Base-by-base conservation (phyloP, 225 moss, liverwort and hornwort species). In the Antitrichia curtipendula region DNA sequence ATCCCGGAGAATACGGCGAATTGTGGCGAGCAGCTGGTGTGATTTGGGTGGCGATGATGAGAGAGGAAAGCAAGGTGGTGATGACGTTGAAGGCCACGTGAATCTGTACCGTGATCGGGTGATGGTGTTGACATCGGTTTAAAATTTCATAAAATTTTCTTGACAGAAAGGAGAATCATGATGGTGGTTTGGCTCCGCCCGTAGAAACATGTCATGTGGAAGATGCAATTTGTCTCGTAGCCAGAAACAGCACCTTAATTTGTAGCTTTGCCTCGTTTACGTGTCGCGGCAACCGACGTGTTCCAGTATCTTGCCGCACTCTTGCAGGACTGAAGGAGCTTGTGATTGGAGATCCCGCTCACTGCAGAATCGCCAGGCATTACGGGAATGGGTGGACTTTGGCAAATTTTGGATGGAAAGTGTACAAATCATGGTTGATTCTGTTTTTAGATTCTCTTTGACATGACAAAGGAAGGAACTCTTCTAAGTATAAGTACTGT, bases 111-210 rank as follows among this genome's bases (percentile, higher is more conserved):
- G 71, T 27, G 9, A 54, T 14, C 25, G 16, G 16, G 71, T 27
- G 9, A 54, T 22, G n/a, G 24, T 54, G 54, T n/a, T 10, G 9
- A 54, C 49, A 75, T 41, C 69, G 8, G 22, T 13, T 75, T 7
- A 8, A 12, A 13, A 34, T 18, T 29, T 23, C 2, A 7, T 2
- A 2, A 10, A 7, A 4, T 2, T 7, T 18, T 17, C 10, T 21
- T 12, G 14, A 22, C 22, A 52, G 34, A 36, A 53, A 14, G 76
- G 24, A n/a, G n/a, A 36, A 9, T 54, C 54, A 6, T n/a, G 54
- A 54, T 21, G 54, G 6, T 13, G 6, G 8, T 28, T 74, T 7
- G 7, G 12, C 8, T 75, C 10, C 17, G 3, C 78, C 56, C 6
- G 17, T 17, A 56, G 27, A 78, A 56, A 38, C 38, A 25, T 38